Base-by-base conservation (phyloP, 2,329 filamentous ascomycete species). In the Capronia coronata region DNA sequence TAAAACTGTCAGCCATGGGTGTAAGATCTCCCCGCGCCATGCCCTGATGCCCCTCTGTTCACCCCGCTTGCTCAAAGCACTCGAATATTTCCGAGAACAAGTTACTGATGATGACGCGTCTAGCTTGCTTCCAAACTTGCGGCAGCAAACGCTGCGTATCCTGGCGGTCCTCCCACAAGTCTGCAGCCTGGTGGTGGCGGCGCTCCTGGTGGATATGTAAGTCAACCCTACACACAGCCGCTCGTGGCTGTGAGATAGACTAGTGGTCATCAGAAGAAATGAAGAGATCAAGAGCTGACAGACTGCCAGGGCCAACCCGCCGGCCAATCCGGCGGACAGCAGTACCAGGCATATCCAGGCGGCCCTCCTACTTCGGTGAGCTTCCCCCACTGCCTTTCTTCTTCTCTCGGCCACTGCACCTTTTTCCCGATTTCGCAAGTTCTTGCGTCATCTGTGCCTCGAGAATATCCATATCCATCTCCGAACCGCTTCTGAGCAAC, bases 321-420 rank as follows among this genome's bases (percentile, higher is more conserved):
- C 55, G 69, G 44, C 71, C 75, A 59, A 67, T 65, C 34, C 34
- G 34, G 34, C 34, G 34, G 14, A 41, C 38, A 41, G 53, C 69
- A 72, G 61, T 80, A 80, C 66, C 76, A 80, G 68, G 72, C 77
- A 57, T 80, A 76, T 63, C 72, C 71, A 59, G 72, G 71, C 60
- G 64, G 55, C 38, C 64, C 65, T 60, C 61, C 57, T 61, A 61
- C 60, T 48, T 52, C 54, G 62, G 66, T 66, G 66, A 67, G 65
- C 57, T 39, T 38, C 44, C 51, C 38, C 52, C 47, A 44, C 40
- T 27, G 10, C n/a, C 29, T 32, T n/a, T n/a, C 7, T n/a, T 32
- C 27, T 52, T 55, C 18, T 45, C 30, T 11, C 19, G 6, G 39
- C n/a, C n/a, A n/a, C 13, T 14, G 4, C 38, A 1, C 13, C 22